These are phyloP conservation scores for Phytophthora quininea DNA, from an alignment of 352 stramenopile genomes.

Conservation along the genomic window DNA sequence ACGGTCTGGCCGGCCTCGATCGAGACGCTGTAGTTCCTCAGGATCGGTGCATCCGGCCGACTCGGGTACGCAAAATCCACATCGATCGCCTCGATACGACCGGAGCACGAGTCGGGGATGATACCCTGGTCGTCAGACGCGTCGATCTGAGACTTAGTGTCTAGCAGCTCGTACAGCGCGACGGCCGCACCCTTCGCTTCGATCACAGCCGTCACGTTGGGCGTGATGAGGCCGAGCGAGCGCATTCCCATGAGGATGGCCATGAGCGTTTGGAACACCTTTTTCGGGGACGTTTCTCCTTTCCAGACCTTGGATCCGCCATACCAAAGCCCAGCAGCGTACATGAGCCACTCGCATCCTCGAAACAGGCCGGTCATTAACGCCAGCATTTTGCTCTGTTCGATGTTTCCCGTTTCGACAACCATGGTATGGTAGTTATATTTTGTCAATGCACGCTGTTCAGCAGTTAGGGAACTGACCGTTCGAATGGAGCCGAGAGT, in stretches of 20 bases:
- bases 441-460: slow-evolving; percentile 12
- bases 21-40: slow-evolving; percentile 26
- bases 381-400: slow-evolving; percentile 2
- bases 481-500: slow-evolving; percentile 1
- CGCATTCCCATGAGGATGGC: slow-evolving; percentile 33
- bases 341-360: slow-evolving; percentile 32
- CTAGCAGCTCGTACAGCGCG: background rate
- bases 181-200: slow-evolving; percentile 19
- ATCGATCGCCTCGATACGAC: slow-evolving; percentile 9
- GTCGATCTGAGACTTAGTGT: background rate
- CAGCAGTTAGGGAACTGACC: slow-evolving; percentile 23
- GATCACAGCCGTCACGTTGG: slow-evolving; percentile 28
- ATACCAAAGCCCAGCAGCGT: slow-evolving; percentile 40
- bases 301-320: slow-evolving; percentile 33
- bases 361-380: slow-evolving; percentile 19
- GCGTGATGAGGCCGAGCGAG: slow-evolving; percentile 30
- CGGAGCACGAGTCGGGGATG: slow-evolving; percentile 2
- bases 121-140: background rate
- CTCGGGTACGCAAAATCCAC: slow-evolving; percentile 29
- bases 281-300: slow-evolving; percentile 14
- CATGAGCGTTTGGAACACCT: slow-evolving; percentile 34
- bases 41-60: slow-evolving; percentile 19
- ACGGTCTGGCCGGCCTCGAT: slow-evolving; percentile 22
- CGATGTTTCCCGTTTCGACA: slow-evolving; percentile 14
- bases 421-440: slow-evolving; percentile 1